Base-by-base conservation (phyloP, 2,329 filamentous ascomycete species). In the Fusarium sambucinum region DNA sequence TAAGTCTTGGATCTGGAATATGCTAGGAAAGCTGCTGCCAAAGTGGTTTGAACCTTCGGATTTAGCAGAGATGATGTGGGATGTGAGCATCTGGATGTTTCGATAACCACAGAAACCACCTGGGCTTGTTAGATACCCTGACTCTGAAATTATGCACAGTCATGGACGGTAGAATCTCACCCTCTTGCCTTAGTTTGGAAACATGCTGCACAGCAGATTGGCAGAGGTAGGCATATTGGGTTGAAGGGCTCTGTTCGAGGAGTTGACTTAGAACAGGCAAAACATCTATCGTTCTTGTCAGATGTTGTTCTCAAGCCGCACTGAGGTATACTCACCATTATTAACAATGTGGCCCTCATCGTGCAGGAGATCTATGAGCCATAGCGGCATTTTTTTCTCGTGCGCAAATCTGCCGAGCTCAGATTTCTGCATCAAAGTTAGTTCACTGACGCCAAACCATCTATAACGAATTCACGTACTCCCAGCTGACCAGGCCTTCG, bases 51-150 rank as follows among this genome's bases (percentile, higher is more conserved):
- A 78, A 0, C 91, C 92, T 14, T 82, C 79, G 14, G 82, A 83
- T 38, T 81, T 77, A 2, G 87, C 80, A 11, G 85, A 86, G 60
- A 90, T 87, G 21, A 97, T 87, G 76, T 93, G 94, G 0, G 94
- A 95, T 16, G 91, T 82, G 70, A 97, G 79, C 89, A 96, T 96
- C 77, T 98, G 96, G 32, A 97, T 96, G 75, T 97, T 98, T 40
- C 95, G 87, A 77, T 97, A 98, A 5, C 95, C 95, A 76, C 95
- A 98, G 77, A 98, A 98, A 8, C 93, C 92, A 23, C 94, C 94
- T 87, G 5, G 5, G 4, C 9, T 21, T 14, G 52, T 69, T 13
- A 71, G 54, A 50, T 33, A n/a, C 25, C 19, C n/a, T 16, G 2
- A 13, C 19, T n/a, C 21, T 8, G 16, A 27, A 33, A 17, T 12